Evolutionary conservation across 2,329 filamentous ascomycete species (phyloP), one percentile per base, ranked within the genome.

Genomic region (Claviceps africana): DNA sequence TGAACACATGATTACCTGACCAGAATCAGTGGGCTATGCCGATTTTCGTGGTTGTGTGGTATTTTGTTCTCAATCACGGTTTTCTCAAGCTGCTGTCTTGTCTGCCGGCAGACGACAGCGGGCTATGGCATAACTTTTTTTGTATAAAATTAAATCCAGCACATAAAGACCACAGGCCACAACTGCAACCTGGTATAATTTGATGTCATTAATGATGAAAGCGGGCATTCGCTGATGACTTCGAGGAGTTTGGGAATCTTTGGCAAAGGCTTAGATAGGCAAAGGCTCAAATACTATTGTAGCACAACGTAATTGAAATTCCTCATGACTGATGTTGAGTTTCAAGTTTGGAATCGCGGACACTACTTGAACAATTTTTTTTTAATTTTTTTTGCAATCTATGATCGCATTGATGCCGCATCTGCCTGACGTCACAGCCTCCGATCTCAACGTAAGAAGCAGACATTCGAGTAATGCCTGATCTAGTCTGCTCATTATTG

Each of bases 1-100:
- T 48, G 74, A 77, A 55, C 66, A 70, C 7, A 78, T 79, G 75
- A 67, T 77, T 56, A 79, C 73, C 48, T 78, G 63, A 68, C 33
- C 4, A 37, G 30, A n/a, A 10, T 2, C 22, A 13, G 13, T 17
- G 7, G 28, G 5, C 17, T 19, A 11, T 19, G 25, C 33, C 13
- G 9, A 53, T 17, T 52, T 42, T 55, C 15, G 11, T 30, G 35
- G 21, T 3, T 35, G 35, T 10, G 15, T 33, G 13, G 40, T 50
- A 13, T 21, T 10, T 35, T 9, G 11, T 47, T 2, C 19, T 28
- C 35, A 31, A 28, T 19, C 31, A 46, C 15, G 11, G 13, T 11
- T 50, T 3, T 31, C 28, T 19, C 15, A 21, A 22, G 7, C 10
- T 42, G n/a, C 28, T 21, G 11, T 42, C 22, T 10, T 40, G 19